These are phyloP conservation scores for Neckera pumila DNA, from an alignment of 225 moss, liverwort and hornwort species.

Conservation along the genomic window DNA sequence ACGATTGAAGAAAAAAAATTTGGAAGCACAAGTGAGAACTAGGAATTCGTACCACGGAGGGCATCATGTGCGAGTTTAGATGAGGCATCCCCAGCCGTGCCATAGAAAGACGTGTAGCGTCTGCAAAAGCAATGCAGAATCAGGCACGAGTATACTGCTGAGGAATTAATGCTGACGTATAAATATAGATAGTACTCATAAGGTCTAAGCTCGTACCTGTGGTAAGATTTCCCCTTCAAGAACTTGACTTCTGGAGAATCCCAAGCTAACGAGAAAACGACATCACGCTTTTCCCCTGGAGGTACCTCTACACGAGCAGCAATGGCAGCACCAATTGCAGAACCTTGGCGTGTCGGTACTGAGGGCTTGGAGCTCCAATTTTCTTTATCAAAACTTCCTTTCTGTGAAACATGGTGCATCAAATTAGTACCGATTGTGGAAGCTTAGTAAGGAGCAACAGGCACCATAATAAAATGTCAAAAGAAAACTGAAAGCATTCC, in stretches of 20 bases:
- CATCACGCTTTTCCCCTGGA: slow-evolving; percentile 73
- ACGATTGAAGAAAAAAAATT: background rate
- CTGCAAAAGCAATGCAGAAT: slow-evolving; percentile 34
- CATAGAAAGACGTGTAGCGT: slow-evolving; percentile 93
- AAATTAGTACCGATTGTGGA: background rate
- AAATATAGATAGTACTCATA: background rate
- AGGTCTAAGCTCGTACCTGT: slow-evolving; percentile 45
- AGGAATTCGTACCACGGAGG: slow-evolving; percentile 46
- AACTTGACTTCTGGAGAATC: slow-evolving; percentile 90
- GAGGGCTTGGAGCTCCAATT: slow-evolving; percentile 54
- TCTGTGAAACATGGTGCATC: slow-evolving; percentile 22
- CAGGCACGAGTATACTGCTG: background rate
- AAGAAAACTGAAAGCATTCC: background rate
- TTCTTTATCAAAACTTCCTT: slow-evolving; percentile 48
- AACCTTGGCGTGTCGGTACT: slow-evolving; percentile 45
- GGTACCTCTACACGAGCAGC: slow-evolving; percentile 70
- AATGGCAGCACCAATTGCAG: slow-evolving; percentile 84
- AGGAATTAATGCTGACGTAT: background rate
- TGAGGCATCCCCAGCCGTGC: slow-evolving; percentile 70
- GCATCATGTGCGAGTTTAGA: slow-evolving; percentile 78
- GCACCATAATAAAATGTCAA: background rate
- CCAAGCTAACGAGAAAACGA: slow-evolving; percentile 87
- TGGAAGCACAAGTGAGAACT: background rate
- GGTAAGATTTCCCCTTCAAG: slow-evolving; percentile 76
- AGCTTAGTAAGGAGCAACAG: background rate